These are phyloP conservation scores for Penicillium canariense DNA, from an alignment of 495 filamentous ascomycete genomes.

Conservation along the genomic window DNA sequence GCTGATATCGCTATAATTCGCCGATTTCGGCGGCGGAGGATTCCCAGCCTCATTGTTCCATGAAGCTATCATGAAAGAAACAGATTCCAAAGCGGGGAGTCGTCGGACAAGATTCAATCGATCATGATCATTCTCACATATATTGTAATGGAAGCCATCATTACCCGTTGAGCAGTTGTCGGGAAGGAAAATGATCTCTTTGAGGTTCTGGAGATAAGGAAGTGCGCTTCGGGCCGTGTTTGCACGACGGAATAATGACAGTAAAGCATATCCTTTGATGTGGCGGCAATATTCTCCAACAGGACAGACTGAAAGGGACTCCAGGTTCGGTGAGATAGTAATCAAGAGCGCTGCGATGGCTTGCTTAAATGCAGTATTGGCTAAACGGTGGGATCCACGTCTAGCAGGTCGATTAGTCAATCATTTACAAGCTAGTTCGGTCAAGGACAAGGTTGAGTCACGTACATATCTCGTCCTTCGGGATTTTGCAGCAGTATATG, in stretches of 20 bases:
- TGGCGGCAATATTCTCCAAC: background rate
- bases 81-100: background rate
- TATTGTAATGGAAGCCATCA: background rate
- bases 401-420: background rate
- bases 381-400: background rate
- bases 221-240: background rate
- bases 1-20: background rate
- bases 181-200: conserved; percentile 3
- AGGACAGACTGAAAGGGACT: background rate
- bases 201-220: conserved; percentile 4
- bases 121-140: background rate
- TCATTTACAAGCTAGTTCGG: background rate
- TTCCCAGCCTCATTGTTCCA: background rate
- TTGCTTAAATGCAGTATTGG: background rate
- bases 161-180: background rate
- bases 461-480: background rate
- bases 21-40: background rate
- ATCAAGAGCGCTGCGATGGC: background rate
- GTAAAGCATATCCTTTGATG: background rate
- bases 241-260: background rate
- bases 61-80: background rate
- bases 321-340: background rate
- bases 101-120: background rate
- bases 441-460: background rate
- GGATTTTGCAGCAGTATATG: background rate